Percentiles rank a stretch among this genome's conserved stretches.
Evolutionary conservation across 2,329 filamentous ascomycete genomes (phyloP).

Genomic region (Aspergillus pseudoterreus): DNA sequence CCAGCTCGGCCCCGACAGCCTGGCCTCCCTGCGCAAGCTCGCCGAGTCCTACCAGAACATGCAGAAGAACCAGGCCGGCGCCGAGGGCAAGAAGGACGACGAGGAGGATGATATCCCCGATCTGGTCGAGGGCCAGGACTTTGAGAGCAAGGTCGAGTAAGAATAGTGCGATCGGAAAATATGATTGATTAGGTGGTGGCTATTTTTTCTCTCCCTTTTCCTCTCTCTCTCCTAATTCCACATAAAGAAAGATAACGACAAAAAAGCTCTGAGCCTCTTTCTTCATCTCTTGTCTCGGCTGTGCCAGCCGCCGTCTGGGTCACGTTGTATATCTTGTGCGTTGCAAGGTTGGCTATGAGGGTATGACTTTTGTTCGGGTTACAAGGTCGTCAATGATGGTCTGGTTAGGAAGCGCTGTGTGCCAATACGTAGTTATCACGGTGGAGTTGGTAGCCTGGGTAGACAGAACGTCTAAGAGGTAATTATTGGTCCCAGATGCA

Average conservation of each 20-base stretch:
- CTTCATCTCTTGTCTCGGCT: background rate
- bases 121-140: constrained; percentile 94
- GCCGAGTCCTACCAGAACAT: constrained; percentile 99
- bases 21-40: constrained; percentile 95
- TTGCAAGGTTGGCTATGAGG: too few relatives aligned
- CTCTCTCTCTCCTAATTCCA: background rate
- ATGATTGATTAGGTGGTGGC: constrained; percentile 1
- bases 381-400: too few relatives aligned
- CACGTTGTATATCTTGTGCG: too few relatives aligned
- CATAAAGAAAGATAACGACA: background rate
- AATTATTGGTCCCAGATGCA: constrained; percentile 1
- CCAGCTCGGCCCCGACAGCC: constrained; percentile 97
- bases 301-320: background rate
- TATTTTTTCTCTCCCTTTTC: background rate
- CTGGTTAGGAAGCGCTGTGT: too few relatives aligned
- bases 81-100: constrained; percentile 71
- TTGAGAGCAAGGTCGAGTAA: constrained; percentile 97
- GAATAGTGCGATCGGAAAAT: background rate
- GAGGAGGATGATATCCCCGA: constrained; percentile 89
- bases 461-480: background rate
- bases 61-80: constrained; percentile 85
- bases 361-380: too few relatives aligned
- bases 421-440: background rate
- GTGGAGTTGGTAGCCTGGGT: background rate
- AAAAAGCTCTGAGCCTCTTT: background rate